Evolutionary conservation across 768 basidiomycete species (phyloP), one percentile per base, ranked within the genome.

Genomic region (Termitomyces sp.): DNA sequence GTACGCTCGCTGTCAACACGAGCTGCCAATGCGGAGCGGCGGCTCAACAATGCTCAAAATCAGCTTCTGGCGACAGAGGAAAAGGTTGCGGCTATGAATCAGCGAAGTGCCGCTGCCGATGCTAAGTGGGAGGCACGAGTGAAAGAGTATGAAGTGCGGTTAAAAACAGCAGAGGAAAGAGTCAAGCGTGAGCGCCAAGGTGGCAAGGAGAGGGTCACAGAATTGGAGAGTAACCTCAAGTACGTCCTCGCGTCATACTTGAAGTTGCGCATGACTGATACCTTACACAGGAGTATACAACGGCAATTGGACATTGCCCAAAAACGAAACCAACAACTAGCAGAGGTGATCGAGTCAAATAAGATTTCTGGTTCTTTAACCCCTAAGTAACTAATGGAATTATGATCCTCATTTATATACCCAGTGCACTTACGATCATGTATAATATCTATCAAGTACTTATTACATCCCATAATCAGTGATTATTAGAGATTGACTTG

Each of bases 51-150:
- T 50, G 83, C 88, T 5, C 88, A 88, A 66, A 94, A 94, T 62
- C 93, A 96, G 69, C 79, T 98, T 2, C 70, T 85, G 1, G 80
- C 85, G 24, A 85, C 90, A 3, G 96, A 98, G 68, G 92, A 95
- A 72, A 88, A 88, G 73, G 80, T 95, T 50, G 84, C 87, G 1
- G 70, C 75, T 42, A 80, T 90, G 72, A 88, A 87, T 62, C 79
- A 85, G 73, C 89, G 86, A 76, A 89, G 80, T 38, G 75, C 78
- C 0, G 76, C 75, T 0, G 88, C 90, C 0, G 94, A 97, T 63
- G 76, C 74, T 53, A 96, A 95, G 71, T 98, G 95, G 94, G 94
- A 95, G 66, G 92, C 88, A 0, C 79, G 95, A n/a, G 91, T 98
- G 46, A 88, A 87, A 70, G 95, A 98, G 72, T 94, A 95, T 65